phyloP scores from a whole-genome alignment of 2,329 filamentous ascomycete genomes.

The Botrytis elliptica region DNA sequence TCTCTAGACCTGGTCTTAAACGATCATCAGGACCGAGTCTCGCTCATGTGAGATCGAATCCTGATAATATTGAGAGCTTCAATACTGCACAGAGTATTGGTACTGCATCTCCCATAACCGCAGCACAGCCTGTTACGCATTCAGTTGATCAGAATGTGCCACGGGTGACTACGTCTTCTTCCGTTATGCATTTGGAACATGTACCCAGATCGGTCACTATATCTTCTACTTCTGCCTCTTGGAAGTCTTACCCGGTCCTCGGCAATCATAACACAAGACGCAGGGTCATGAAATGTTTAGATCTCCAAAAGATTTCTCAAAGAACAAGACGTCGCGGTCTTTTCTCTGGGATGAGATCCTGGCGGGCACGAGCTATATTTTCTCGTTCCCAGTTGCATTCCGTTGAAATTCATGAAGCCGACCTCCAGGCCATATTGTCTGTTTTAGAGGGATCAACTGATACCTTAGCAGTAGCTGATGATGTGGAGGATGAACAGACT shows the following conservation, averaged over 20 bases:
- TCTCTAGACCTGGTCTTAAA: neutral
- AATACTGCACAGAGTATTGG: neutral
- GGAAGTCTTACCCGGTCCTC: neutral
- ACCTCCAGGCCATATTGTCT: rapidly evolving
- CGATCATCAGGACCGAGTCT: neutral
- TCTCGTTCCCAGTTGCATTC: neutral
- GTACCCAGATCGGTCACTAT: neutral
- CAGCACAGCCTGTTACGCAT: neutral
- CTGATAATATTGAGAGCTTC: too few species aligned
- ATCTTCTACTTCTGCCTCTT: neutral
- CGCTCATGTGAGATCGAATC: rapidly evolving
- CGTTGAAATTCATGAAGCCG: neutral
- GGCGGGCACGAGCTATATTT: neutral
- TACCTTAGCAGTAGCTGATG: neutral
- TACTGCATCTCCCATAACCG: neutral
- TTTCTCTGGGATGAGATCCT: neutral
- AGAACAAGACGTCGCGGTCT: neutral
- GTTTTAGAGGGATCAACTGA: neutral
- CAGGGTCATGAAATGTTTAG: neutral
- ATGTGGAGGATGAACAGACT: neutral
- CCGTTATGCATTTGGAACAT: neutral
- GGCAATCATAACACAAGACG: neutral
- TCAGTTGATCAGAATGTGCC: neutral
- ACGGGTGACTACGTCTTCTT: neutral
- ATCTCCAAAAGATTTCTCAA: too few species aligned